Conservation (phyloP, 306 rosid genomes). For the Lathyrus oleraceus region DNA sequence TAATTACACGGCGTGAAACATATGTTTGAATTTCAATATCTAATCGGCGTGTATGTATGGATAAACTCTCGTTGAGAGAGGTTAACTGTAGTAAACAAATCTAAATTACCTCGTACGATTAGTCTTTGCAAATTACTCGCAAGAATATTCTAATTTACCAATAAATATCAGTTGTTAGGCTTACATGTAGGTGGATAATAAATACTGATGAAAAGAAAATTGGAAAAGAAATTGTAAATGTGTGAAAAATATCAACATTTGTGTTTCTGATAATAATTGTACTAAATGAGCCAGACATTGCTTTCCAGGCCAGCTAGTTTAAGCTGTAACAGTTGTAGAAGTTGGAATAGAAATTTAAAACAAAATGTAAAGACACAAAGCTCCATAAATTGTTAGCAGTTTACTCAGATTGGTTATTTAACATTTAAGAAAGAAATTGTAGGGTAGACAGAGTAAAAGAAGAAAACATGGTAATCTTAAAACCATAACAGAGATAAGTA, state of each 20-base stretch:
- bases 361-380: constrained; percentile 27
- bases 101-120: neutral
- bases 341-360: neutral
- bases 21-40: neutral
- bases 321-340: constrained; percentile 12
- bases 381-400: constrained; percentile 36
- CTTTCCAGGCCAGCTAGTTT: constrained; percentile 15
- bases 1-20: neutral
- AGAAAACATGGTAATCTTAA: constrained; percentile 16
- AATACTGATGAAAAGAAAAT: neutral
- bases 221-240: neutral
- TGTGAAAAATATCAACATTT: neutral
- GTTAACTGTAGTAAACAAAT: neutral
- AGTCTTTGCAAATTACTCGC: neutral
- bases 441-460: constrained; percentile 29
- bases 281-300: neutral
- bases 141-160: neutral
- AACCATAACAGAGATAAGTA: constrained; percentile 2
- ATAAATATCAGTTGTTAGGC: neutral
- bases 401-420: constrained; percentile 38
- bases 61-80: neutral
- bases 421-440: constrained; percentile 47
- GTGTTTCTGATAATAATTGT: neutral
- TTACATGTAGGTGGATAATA: neutral
- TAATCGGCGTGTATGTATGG: no score